Evolutionary conservation across 2,329 filamentous ascomycete species (phyloP).

Genomic region (Nemania serpens): DNA sequence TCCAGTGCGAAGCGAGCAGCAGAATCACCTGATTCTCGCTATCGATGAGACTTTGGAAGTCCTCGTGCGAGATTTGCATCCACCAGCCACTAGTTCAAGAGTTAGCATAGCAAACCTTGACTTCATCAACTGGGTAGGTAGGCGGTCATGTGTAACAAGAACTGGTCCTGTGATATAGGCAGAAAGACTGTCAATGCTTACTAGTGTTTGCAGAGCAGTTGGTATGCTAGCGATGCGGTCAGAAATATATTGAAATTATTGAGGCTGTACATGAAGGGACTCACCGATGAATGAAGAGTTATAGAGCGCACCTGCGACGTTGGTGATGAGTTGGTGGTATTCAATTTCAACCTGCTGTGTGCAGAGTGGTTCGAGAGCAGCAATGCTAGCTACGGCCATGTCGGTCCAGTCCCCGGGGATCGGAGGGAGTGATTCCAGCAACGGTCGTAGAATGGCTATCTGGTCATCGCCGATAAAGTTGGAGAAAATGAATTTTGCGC

Average conservation of each 20-base stretch:
- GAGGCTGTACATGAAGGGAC: constrained; percentile 16
- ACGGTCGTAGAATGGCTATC: constrained; percentile 48
- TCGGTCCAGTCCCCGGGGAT: constrained; percentile 53
- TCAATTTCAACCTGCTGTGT: constrained; percentile 48
- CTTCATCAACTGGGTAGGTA: neutral
- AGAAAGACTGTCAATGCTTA: constrained; percentile 16
- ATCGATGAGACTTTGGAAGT: constrained; percentile 57
- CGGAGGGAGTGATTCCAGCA: constrained; percentile 52
- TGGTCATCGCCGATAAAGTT: constrained; percentile 51
- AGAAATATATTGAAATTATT: neutral
- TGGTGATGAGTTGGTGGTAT: constrained; percentile 52
- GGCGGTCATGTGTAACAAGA: no score
- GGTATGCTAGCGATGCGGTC: constrained; percentile 49
- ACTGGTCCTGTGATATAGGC: neutral
- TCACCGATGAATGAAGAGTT: constrained; percentile 59
- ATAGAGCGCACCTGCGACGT: constrained; percentile 56
- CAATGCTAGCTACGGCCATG: constrained; percentile 51
- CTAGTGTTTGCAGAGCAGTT: constrained; percentile 54
- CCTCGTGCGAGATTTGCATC: constrained; percentile 59
- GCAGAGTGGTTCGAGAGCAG: constrained; percentile 50
- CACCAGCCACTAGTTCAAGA: constrained; percentile 50
- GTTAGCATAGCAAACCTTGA: neutral
- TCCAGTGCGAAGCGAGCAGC: constrained; percentile 59
- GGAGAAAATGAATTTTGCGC: constrained; percentile 55
- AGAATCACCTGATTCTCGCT: constrained; percentile 51